A percentile compares a stretch with the other conserved stretches of the same genome.
Conservation (phyloP, 345 rosid genomes). For the Bruguiera parviflora region DNA sequence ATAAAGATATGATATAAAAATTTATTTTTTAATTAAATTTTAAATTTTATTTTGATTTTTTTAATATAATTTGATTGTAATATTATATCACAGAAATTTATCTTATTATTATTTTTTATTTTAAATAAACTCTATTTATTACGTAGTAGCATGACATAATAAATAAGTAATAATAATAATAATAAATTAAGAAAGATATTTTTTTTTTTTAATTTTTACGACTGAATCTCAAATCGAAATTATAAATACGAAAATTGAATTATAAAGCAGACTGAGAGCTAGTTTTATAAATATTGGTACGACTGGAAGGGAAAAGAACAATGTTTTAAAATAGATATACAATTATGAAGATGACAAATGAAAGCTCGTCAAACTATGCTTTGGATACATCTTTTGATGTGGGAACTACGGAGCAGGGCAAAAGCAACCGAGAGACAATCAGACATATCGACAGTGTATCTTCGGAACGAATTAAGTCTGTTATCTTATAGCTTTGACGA, state of each 20-base stretch:
- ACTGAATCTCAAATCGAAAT: neutral
- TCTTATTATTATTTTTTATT: too few species aligned
- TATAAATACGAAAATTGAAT: neutral
- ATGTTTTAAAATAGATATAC: neutral
- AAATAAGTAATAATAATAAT: too few species aligned
- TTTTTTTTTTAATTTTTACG: neutral
- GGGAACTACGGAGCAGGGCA: conserved; percentile 18
- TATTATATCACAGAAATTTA: too few species aligned
- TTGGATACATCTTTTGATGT: neutral
- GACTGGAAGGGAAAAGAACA: neutral
- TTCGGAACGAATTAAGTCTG: conserved; percentile 10
- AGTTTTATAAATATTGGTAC: neutral
- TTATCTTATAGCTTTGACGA: neutral
- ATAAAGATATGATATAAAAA: too few species aligned
- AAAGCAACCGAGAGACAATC: conserved; percentile 5
- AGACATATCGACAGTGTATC: conserved; percentile 20
- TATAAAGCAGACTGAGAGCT: conserved; percentile 21
- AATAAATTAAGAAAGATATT: neutral
- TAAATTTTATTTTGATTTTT: too few species aligned
- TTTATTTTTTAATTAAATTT: too few species aligned
- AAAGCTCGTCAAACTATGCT: conserved; percentile 12
- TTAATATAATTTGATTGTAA: too few species aligned
- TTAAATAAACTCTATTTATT: too few species aligned
- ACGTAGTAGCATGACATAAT: too few species aligned
- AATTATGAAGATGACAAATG: conserved; percentile 18